These are phyloP conservation scores for Arachnomyces sp. DNA, from an alignment of 2,329 filamentous ascomycete genomes.

Conservation along the genomic window DNA sequence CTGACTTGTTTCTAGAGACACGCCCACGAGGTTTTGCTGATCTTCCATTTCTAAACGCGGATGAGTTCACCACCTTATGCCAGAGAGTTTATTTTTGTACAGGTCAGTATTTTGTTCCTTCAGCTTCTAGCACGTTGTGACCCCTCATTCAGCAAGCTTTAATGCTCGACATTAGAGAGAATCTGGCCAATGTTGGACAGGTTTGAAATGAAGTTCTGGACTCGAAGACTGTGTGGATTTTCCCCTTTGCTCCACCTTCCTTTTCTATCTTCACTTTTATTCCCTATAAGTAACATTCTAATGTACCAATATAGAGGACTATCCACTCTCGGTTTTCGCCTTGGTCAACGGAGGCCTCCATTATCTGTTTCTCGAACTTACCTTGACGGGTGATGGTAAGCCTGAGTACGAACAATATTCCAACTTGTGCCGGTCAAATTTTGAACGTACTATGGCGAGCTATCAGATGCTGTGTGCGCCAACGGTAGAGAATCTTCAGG, in stretches of 20 bases:
- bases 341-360: slow-evolving; percentile 32
- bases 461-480: slow-evolving; percentile 52
- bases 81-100: slow-evolving; percentile 36
- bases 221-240: no score
- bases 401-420: slow-evolving; percentile 24
- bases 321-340: slow-evolving; percentile 33
- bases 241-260: no score
- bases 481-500: slow-evolving; percentile 50
- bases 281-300: no score
- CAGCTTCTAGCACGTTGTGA: no score
- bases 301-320: slow-evolving; percentile 25
- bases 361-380: slow-evolving; percentile 29
- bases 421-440: slow-evolving; percentile 34
- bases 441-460: slow-evolving; percentile 39
- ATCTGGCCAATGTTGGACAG: no score
- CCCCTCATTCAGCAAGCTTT: no score
- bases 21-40: slow-evolving; percentile 17
- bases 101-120: no score
- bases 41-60: slow-evolving; percentile 20
- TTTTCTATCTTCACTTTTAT: no score
- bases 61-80: slow-evolving; percentile 32
- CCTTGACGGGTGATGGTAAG: slow-evolving; percentile 14
- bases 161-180: no score
- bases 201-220: no score
- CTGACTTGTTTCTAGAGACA: slow-evolving; percentile 13